phyloP scores from a whole-genome alignment of 257 asterid genomes.

The Marsdenia floribunda region DNA sequence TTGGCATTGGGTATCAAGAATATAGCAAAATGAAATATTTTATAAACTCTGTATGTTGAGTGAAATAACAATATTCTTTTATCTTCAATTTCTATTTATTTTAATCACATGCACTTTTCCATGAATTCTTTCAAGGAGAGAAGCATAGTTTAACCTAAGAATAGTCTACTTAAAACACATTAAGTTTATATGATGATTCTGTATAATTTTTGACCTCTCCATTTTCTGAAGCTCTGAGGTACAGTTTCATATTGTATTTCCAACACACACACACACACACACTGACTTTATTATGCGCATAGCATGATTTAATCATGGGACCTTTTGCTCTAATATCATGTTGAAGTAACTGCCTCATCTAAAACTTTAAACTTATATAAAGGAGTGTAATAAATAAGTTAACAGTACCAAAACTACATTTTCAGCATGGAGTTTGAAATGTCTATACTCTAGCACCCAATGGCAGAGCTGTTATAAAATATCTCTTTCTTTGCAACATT shows the following conservation, averaged over 20 bases:
- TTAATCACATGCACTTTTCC: not conserved
- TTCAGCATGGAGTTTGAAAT: not conserved
- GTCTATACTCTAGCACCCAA: not conserved
- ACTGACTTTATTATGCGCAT: not conserved
- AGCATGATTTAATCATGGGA: not conserved
- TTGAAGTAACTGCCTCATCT: too few relatives aligned
- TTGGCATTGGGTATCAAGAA: slow-evolving; percentile 10
- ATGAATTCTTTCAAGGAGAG: not conserved
- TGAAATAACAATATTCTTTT: not conserved
- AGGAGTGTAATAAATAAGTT: not conserved
- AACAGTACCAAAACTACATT: not conserved
- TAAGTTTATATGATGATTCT: not conserved
- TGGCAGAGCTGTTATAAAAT: not conserved
- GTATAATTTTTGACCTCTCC: not conserved
- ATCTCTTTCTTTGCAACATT: not conserved
- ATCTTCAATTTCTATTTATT: not conserved
- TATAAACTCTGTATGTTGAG: slow-evolving; percentile 2
- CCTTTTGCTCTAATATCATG: not conserved
- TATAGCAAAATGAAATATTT: slow-evolving; percentile 1
- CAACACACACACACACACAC: not conserved
- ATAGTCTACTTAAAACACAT: not conserved
- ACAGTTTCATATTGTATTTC: not conserved
- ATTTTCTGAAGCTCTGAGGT: not conserved
- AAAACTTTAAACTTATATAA: too few relatives aligned
- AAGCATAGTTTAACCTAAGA: not conserved